These are phyloP conservation scores for Grosmannia serpens DNA, from an alignment of 2,329 filamentous ascomycete genomes.

Conservation along the genomic window DNA sequence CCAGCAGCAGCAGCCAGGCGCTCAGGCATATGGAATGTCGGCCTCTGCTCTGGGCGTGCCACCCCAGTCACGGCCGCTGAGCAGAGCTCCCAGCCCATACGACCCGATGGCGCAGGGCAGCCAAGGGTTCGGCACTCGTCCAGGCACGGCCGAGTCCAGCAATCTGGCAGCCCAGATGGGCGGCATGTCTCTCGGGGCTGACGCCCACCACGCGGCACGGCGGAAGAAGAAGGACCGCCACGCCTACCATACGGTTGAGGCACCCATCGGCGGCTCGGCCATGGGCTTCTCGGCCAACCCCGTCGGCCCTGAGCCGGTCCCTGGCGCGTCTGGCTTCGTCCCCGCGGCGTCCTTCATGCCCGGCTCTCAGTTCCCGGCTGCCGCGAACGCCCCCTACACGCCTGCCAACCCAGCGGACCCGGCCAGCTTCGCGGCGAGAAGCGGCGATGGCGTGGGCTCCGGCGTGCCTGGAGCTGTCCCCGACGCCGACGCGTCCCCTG, in stretches of 20 bases:
- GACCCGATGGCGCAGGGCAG: slow-evolving; percentile 16
- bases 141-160: slow-evolving; percentile 27
- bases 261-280: slow-evolving; percentile 48
- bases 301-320: slow-evolving; percentile 30
- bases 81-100: slow-evolving; percentile 20
- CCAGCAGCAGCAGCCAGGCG: slow-evolving; percentile 2
- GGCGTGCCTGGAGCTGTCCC: slow-evolving; percentile 11
- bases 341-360: not conserved
- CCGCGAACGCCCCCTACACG: slow-evolving; percentile 40
- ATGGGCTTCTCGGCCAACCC: slow-evolving; percentile 31
- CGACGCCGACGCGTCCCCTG: slow-evolving; percentile 24
- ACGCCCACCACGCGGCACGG: slow-evolving; percentile 38
- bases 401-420: slow-evolving; percentile 28
- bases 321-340: slow-evolving; percentile 15
- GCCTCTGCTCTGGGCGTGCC: not conserved
- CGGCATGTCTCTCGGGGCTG: slow-evolving; percentile 54
- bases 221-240: slow-evolving; percentile 93
- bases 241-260: slow-evolving; percentile 78
- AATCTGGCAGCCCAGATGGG: slow-evolving; percentile 64
- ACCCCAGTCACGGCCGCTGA: slow-evolving; percentile 23
- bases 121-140: slow-evolving; percentile 9
- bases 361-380: slow-evolving; percentile 46
- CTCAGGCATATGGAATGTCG: not conserved
- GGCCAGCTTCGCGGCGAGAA: slow-evolving; percentile 34
- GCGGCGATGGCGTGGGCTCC: slow-evolving; percentile 14